Evolutionary conservation across 2,329 filamentous ascomycete species (phyloP), one percentile per base, ranked within the genome.

Genomic region (Cladosporium phlei): DNA sequence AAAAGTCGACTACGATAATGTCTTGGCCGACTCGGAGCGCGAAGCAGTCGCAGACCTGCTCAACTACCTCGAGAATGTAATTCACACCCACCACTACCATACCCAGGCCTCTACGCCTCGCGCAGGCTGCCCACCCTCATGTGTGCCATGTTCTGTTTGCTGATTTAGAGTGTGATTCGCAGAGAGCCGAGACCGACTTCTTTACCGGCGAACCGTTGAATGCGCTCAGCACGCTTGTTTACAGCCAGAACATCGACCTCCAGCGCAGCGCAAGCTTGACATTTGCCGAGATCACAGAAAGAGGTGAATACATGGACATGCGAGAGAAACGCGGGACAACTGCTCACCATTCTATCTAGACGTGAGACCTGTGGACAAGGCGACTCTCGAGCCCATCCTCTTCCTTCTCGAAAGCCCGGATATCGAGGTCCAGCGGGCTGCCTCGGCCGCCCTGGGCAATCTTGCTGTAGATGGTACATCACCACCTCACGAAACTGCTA

Each of bases 171-270:
- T n/a, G 24, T 47, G 22, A 44, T 39, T 22, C 28, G 51, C 66
- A 96, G 93, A 85, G 93, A 65, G 86, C 84, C 64, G 93, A 98
- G 68, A 97, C 90, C 60, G 91, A 98, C 69, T 98, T 98, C 80
- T 98, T 98, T 71, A 85, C 87, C 28, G 93, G 93, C 69, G 90
- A 96, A 64, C 93, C 93, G 35, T 81, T 98, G 48, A 86, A 86
- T 69, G 91, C 93, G 35, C 74, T 98, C 48, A 96, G 88, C 69
- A 98, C 91, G 10, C 79, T 98, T 20, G 93, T 98, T 48, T 98
- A 95, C 68, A 98, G 93, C 48, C 90, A 97, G 69, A 98, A 98
- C 72, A 90, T 98, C 66, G 93, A 98, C 67, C 78, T 98, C 44
- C 93, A 98, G 72, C 81, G 93, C 56, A 97, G 93, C 71, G 93